Evolutionary conservation across 768 basidiomycete genomes (phyloP).

Genomic region (Suillus weaverae): DNA sequence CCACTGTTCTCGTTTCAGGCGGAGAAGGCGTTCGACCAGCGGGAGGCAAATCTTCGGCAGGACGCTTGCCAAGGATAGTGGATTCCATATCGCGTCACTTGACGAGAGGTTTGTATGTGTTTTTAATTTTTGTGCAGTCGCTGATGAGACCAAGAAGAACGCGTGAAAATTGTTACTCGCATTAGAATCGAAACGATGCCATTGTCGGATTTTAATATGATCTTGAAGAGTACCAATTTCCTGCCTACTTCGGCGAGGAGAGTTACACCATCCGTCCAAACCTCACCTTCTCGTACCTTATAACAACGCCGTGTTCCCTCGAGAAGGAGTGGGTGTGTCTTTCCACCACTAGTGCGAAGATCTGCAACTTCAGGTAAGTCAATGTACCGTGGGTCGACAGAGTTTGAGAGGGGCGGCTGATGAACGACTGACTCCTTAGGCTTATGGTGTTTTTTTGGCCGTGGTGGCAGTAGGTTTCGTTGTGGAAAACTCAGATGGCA

Average conservation of each 20-base stretch:
- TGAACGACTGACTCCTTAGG: background rate
- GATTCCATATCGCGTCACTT: conserved; percentile 7
- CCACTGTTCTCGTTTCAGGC: background rate
- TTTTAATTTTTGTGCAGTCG: background rate
- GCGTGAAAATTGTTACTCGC: background rate
- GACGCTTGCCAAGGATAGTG: conserved; percentile 3
- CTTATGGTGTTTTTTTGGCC: no score
- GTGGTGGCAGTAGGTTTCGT: no score
- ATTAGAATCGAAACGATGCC: conserved; percentile 1
- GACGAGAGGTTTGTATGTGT: conserved; percentile 1
- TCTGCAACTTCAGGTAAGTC: conserved; percentile 13
- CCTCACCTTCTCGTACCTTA: background rate
- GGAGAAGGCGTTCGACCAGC: background rate
- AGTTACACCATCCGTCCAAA: background rate
- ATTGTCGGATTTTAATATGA: no score
- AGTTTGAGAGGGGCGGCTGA: background rate
- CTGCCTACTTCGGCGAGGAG: no score
- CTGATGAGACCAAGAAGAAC: background rate
- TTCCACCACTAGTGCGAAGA: background rate
- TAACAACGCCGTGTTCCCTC: background rate
- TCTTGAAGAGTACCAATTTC: no score
- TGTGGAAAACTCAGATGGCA: no score
- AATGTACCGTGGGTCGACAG: conserved; percentile 5
- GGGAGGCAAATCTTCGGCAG: background rate
- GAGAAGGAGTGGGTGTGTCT: background rate